A percentile compares a stretch with the other conserved stretches of the same genome.
phyloP scores from a whole-genome alignment of 805 yeast species.

The Candida ortonii region DNA sequence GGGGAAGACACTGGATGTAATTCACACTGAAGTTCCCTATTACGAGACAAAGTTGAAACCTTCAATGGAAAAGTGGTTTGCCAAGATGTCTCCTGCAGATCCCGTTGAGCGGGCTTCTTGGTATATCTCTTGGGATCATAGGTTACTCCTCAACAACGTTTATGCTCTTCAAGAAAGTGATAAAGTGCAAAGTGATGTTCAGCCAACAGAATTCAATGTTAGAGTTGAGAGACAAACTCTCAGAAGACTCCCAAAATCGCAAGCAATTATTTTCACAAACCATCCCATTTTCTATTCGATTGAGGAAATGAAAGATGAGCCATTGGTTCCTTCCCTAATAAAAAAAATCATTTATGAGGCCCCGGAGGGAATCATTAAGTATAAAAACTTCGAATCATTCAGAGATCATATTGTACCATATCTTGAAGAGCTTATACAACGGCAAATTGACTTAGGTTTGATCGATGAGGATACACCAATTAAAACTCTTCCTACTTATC shows the following conservation, averaged over 20 bases:
- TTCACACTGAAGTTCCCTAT: conserved; percentile 69
- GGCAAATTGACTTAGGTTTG: conserved; percentile 56
- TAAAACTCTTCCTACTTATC: conserved; percentile 57
- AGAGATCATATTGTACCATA: conserved; percentile 60
- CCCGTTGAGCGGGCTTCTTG: conserved; percentile 75
- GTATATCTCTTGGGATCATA: conserved; percentile 74
- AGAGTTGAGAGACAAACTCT: conserved; percentile 74
- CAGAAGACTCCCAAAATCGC: conserved; percentile 60
- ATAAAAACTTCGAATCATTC: conserved; percentile 57
- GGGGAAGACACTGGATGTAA: conserved; percentile 60
- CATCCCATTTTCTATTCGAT: conserved; percentile 77
- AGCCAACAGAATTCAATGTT: conserved; percentile 56
- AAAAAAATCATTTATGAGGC: conserved; percentile 63
- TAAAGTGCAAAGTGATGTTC: conserved; percentile 41
- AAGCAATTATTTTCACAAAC: conserved; percentile 69
- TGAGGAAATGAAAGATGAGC: conserved; percentile 81
- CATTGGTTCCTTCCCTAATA: conserved; percentile 64
- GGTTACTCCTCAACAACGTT: conserved; percentile 52
- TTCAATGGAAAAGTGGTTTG: conserved; percentile 75
- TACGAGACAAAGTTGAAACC: conserved; percentile 60
- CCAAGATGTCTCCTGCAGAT: conserved; percentile 54
- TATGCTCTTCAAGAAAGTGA: conserved; percentile 48
- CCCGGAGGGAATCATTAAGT: conserved; percentile 61
- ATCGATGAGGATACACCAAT: conserved; percentile 55
- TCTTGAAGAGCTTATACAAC: conserved; percentile 52